Evolutionary conservation across 2,329 filamentous ascomycete species (phyloP), one percentile per base, ranked within the genome.

Genomic region (Cercospora sp.): DNA sequence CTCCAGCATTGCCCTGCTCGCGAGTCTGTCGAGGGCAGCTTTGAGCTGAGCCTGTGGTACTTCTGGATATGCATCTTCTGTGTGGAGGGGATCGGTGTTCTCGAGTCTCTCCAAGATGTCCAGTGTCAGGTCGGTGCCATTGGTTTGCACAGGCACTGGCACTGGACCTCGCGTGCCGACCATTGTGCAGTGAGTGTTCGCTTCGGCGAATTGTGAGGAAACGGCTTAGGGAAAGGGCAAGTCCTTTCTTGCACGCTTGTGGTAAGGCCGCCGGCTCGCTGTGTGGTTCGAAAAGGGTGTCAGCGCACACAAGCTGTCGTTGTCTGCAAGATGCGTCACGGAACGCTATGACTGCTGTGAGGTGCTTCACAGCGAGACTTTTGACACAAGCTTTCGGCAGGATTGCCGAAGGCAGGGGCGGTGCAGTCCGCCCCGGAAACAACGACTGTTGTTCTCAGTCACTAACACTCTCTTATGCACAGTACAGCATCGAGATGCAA

Each of bases 21-120:
- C 86, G 63, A 99, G 87, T 73, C 93, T 88, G 82, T 98, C 95
- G 71, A 98, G 86, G 32, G 93, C 92, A 71, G 91, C 91, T 84
- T 97, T 98, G 77, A 97, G 83, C 69, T 84, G 81, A 43, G 78
- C 77, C 72, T 84, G 78, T 21, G 76, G 66, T 21, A 73, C 69
- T 51, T 78, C 58, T 5, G 78, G 74, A 65, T 79, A 79, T 30
- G 75, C 73, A 43, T 71, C 72, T 40, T 74, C 72, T 53, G 77
- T 78, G 21, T 75, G 68, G 32, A 80, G 63, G 1, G 74, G 73
- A 21, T 75, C 71, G 69, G 82, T 80, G 30, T 77, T 76, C 71
- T 81, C 81, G 70, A 85, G 80, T 24, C 93, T 86, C 75, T 96
- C 91, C 71, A 97, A 88, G 72, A 97, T 89, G 80, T 94, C 89